phyloP scores from a whole-genome alignment of 108 stramenopile species.

The Chaetoceros muelleri region DNA sequence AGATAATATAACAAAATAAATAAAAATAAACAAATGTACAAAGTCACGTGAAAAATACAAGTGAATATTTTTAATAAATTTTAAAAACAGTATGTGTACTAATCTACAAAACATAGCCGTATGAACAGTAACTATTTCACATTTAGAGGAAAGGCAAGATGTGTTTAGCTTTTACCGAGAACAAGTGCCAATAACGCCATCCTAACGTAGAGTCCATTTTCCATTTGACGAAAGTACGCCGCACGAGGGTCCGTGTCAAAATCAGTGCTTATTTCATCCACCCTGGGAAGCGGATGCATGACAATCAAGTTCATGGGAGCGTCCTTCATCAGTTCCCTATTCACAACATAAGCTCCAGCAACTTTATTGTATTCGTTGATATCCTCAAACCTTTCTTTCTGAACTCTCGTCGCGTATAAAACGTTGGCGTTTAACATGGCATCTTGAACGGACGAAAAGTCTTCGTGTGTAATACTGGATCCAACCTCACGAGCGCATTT shows the following conservation, averaged over 20 bases:
- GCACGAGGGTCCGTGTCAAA: slow-evolving; percentile 92
- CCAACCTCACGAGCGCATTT: not conserved
- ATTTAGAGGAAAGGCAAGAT: too few species aligned
- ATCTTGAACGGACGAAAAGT: slow-evolving; percentile 27
- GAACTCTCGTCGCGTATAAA: slow-evolving; percentile 94
- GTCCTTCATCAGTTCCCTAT: slow-evolving; percentile 50
- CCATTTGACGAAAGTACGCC: slow-evolving; percentile 98
- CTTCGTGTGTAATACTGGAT: slow-evolving; percentile 46
- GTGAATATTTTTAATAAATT: too few species aligned
- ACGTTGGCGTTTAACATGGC: slow-evolving; percentile 73
- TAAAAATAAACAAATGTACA: too few species aligned
- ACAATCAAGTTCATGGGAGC: slow-evolving; percentile 66
- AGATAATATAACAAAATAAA: too few species aligned
- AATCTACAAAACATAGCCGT: too few species aligned
- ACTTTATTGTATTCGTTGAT: slow-evolving; percentile 74
- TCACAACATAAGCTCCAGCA: slow-evolving; percentile 80
- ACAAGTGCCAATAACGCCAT: slow-evolving; percentile 91
- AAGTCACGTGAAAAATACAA: too few species aligned
- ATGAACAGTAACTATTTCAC: too few species aligned
- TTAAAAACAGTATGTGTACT: too few species aligned
- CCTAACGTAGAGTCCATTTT: slow-evolving; percentile 96
- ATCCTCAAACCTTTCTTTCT: slow-evolving; percentile 88
- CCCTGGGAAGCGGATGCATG: slow-evolving; percentile 82
- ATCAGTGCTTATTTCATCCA: slow-evolving; percentile 86
- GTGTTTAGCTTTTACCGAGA: slow-evolving; percentile 33